Base-by-base conservation (phyloP, 768 basidiomycete genomes). In the Lyophyllum semitale region DNA sequence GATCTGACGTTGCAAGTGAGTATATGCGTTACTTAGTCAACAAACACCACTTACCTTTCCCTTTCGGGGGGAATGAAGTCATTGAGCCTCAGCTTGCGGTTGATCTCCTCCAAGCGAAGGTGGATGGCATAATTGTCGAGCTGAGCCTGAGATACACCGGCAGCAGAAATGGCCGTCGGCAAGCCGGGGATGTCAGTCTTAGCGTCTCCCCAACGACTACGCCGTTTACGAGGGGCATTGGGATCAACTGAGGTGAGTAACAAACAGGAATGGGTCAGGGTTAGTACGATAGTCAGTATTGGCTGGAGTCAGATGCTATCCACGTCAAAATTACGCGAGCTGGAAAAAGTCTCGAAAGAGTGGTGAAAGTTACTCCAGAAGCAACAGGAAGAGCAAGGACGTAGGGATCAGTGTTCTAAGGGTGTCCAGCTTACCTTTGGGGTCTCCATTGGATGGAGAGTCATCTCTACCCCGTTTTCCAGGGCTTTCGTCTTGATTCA, bases 91-190 rank as follows among this genome's bases (percentile, higher is more conserved):
- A 99, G 80, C 73, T 98, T 97, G 63, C 93, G 84, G 67, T 96
- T 95, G 68, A 99, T 98, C 76, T 99, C 97, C 73, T 99, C 97
- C 46, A 99, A 78, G 50, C 97, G 84, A 45, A 98, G 80, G 67
- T 97, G 94, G 51, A 95, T 93, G 30, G 97, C 96, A 72, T 99
- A 99, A 67, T 94, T 95, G 74, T 98, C 96, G 51, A 99, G 87
- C 71, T 98, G 95, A 49, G 89, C 87, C 68, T 95, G 93, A 22
- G 95, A 94, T 49, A 99, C 94, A 57, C 96, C 95, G 43, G 90
- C 87, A 41, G 91, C 89, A 61, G 88, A 89, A 60, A 99, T 95
- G 43, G 95, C 94, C 41, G 95, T 96, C 5, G 97, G 97, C 51
- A 98, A 73, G 53, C 94, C 95, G 52, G 95, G 92, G 47, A 95